Conservation (phyloP, 768 basidiomycete species). For the Serendipita sp. region DNA sequence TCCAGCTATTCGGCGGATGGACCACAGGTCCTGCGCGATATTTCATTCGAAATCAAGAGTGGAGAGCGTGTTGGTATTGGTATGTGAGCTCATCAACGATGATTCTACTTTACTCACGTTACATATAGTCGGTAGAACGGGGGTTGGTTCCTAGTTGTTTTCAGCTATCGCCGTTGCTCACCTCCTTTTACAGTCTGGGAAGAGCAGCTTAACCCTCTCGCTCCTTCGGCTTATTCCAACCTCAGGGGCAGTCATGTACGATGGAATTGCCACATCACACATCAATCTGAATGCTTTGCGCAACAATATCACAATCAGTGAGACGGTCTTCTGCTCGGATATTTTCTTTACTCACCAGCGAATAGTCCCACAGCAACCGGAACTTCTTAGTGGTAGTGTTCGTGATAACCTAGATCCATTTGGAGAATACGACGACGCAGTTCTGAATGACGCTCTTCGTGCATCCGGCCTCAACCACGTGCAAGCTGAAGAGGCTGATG, state of each 20-base stretch:
- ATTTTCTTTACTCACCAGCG: not conserved
- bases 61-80: conserved; percentile 47
- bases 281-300: conserved; percentile 44
- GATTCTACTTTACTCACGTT: not conserved
- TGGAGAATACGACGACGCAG: conserved; percentile 34
- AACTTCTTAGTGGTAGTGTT: conserved; percentile 38
- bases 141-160: conserved; percentile 30
- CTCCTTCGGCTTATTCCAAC: conserved; percentile 42
- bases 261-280: conserved; percentile 30
- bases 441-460: conserved; percentile 31
- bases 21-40: conserved; percentile 43
- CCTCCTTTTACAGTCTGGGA: conserved; percentile 16
- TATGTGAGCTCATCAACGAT: conserved; percentile 13
- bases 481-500: conserved; percentile 23
- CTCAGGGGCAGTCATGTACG: conserved; percentile 37
- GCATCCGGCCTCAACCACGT: conserved; percentile 31
- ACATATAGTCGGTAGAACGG: conserved; percentile 39
- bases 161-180: not conserved
- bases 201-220: conserved; percentile 36
- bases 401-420: conserved; percentile 49
- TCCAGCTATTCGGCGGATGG: conserved; percentile 41
- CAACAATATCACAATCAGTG: conserved; percentile 39
- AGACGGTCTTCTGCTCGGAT: not conserved
- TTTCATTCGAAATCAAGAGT: conserved; percentile 38
- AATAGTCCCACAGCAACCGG: conserved; percentile 30